Evolutionary conservation across 208 protist genomes (phyloP), one percentile per base, ranked within the genome.

Genomic region (Jaenimonas drosophilae): DNA sequence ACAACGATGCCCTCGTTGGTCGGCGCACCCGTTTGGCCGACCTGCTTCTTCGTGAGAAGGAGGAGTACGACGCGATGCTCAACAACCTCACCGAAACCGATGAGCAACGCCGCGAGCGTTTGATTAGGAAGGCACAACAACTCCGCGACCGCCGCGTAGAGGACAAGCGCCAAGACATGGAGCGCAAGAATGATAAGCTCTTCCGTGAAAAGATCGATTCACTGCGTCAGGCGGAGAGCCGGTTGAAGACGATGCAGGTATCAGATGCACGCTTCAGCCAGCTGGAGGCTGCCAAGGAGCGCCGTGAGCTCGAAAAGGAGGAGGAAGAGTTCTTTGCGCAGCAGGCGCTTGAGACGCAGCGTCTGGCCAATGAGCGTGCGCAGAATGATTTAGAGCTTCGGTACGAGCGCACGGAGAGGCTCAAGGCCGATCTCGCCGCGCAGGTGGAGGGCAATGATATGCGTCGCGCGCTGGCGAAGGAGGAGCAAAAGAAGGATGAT

Each of bases 191-290:
- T 25, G 71, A 89, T 30, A 72, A 72, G 5, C 60, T 88, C 24
- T 87, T 92, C 48, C 76, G 79, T 9, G 76, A 87, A 17, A 71
- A 76, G 30, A 89, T 88, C 31, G 84, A 87, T 51, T 60, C 49
- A 16, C 65, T 92, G 26, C 76, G 84, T 0, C 68, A 80, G 54
- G 84, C 84, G 26, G 79, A 92, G 71, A 89, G 79, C 53, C 76
- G 79, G 0, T 62, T 92, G 27, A 85, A 81, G 44, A 69, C 83
- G 37, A 84, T 92, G 84, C 84, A 92, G 59, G 66, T 85, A 6
- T 49, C 84, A 0, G 77, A 89, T 46, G 70, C 54, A 6, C 79
- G 80, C 40, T 82, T 65, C 44, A 58, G 77, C 0, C 84, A 92
- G 58, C 57, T 92, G 11, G 67, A 49, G 17, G 59, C 63, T 23